These are phyloP conservation scores for Solanum chmielewskii DNA, from an alignment of 257 asterid species.

Conservation along the genomic window DNA sequence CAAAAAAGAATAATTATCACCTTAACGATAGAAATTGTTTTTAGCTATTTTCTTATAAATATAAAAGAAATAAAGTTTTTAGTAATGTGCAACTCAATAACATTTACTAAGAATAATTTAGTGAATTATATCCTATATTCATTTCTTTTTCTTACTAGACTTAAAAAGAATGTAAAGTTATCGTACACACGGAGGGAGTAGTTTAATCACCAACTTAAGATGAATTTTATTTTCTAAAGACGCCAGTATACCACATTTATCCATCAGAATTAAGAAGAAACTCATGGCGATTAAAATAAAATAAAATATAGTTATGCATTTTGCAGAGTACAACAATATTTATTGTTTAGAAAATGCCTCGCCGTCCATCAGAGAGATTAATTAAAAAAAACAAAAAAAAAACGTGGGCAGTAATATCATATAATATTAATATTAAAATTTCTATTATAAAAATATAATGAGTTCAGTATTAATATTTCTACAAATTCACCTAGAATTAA, in stretches of 20 bases:
- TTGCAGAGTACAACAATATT: background rate
- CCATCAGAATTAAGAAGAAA: background rate
- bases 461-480: background rate
- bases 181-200: background rate
- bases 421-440: too few species aligned
- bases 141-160: too few species aligned
- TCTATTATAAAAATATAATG: background rate
- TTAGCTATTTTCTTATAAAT: background rate
- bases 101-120: too few species aligned
- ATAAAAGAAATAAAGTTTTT: background rate
- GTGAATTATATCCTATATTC: too few species aligned
- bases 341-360: background rate
- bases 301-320: background rate
- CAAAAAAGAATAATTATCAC: background rate
- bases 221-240: background rate
- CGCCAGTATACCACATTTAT: background rate
- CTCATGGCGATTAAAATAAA: background rate
- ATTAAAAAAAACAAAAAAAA: background rate
- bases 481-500: background rate
- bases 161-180: too few species aligned
- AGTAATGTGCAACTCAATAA: background rate
- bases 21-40: background rate
- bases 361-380: background rate
- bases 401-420: background rate
- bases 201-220: background rate